Percentiles rank a stretch among this genome's conserved stretches.
These are phyloP conservation scores for Austroboletus olivaceoglutinosus DNA, from an alignment of 1,284 basidiomycete genomes.

Conservation along the genomic window DNA sequence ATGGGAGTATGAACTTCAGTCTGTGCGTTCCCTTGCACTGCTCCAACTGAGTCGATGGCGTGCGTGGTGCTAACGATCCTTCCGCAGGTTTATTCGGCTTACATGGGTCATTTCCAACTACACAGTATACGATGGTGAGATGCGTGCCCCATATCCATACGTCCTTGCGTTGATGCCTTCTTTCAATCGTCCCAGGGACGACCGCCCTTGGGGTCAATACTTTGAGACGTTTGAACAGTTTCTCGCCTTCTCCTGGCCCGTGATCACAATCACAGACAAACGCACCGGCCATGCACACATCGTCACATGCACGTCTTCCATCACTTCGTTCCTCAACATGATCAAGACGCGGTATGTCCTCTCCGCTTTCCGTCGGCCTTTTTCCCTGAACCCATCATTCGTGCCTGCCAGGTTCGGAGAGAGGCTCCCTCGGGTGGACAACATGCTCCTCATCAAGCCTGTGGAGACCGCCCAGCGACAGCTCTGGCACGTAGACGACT, in stretches of 20 bases:
- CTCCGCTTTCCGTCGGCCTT: background rate
- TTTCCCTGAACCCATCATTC: background rate
- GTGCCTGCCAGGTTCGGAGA: slow-evolving; percentile 59
- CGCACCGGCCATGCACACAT: slow-evolving; percentile 76
- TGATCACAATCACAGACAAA: slow-evolving; percentile 73
- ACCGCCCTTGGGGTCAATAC: slow-evolving; percentile 77
- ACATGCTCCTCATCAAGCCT: slow-evolving; percentile 61
- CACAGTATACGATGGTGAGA: slow-evolving; percentile 70
- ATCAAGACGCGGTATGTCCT: slow-evolving; percentile 62
- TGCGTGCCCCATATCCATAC: background rate
- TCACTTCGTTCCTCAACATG: slow-evolving; percentile 75
- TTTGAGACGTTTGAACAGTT: slow-evolving; percentile 83
- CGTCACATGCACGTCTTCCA: slow-evolving; percentile 67
- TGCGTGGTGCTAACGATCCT: slow-evolving; percentile 1
- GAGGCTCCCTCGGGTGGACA: slow-evolving; percentile 64
- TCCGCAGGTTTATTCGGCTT: slow-evolving; percentile 73
- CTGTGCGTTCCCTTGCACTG: slow-evolving; percentile 43
- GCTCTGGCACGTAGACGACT: slow-evolving; percentile 69
- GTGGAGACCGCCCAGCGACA: slow-evolving; percentile 69
- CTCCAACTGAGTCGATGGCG: background rate
- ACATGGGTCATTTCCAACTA: slow-evolving; percentile 79
- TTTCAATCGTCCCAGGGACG: slow-evolving; percentile 50
- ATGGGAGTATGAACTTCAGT: slow-evolving; percentile 84
- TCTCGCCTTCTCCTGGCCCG: slow-evolving; percentile 82
- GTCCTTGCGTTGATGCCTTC: slow-evolving; percentile 6